Conservation (phyloP, 164 flowering plant species). For the Paratinospora sagittata region DNA sequence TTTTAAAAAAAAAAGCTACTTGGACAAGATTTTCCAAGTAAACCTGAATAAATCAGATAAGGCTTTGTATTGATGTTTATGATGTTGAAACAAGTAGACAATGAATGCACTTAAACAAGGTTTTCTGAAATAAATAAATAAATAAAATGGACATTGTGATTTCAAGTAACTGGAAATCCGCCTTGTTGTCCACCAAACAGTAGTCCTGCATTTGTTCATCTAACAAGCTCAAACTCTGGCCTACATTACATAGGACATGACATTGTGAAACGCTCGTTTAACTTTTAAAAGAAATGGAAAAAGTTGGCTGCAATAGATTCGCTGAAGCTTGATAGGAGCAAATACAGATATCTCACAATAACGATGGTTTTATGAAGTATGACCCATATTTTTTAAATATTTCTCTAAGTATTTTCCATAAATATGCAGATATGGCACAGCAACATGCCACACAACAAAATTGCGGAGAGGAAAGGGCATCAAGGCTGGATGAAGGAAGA, state of each 20-base stretch:
- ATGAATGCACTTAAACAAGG: too few relatives aligned
- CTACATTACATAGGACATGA: background rate
- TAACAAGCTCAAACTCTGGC: background rate
- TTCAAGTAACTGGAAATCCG: too few relatives aligned
- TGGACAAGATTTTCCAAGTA: too few relatives aligned
- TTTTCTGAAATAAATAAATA: too few relatives aligned
- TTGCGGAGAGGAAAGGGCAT: constrained; percentile 95
- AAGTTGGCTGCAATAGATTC: background rate
- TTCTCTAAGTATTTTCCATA: constrained; percentile 3
- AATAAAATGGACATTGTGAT: too few relatives aligned
- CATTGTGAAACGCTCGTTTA: background rate
- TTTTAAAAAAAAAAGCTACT: too few relatives aligned
- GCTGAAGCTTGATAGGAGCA: background rate
- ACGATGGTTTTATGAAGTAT: background rate
- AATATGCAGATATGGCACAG: constrained; percentile 83
- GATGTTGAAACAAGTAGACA: too few relatives aligned
- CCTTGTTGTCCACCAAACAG: too few relatives aligned
- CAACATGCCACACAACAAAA: constrained; percentile 92
- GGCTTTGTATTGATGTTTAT: too few relatives aligned
- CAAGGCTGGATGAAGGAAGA: constrained; percentile 98
- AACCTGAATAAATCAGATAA: too few relatives aligned
- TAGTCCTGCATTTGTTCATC: too few relatives aligned
- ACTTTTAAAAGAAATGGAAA: background rate
- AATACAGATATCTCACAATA: background rate
- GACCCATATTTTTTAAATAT: background rate